A percentile compares a stretch with the other conserved stretches of the same genome.
Conservation (phyloP, 179 eudicot species). For the Amaranthus tricolor region DNA sequence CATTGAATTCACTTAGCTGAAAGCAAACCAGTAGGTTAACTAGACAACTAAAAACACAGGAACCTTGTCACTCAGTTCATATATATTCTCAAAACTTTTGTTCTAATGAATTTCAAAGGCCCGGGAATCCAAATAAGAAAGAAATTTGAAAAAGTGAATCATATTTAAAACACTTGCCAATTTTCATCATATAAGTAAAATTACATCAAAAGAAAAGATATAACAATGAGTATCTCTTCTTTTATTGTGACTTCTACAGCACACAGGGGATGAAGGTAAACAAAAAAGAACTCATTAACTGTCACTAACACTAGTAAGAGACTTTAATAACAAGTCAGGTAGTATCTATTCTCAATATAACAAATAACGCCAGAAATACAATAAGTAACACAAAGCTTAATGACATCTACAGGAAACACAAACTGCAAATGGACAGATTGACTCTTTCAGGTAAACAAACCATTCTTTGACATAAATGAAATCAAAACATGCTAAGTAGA, state of each 20-base stretch:
- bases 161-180: not conserved
- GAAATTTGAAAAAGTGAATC: not conserved
- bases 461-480: not conserved
- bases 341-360: not conserved
- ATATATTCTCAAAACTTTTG: not conserved
- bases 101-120: not conserved
- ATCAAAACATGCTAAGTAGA: not conserved
- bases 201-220: too few relatives aligned
- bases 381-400: not conserved
- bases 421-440: too few relatives aligned
- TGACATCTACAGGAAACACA: not conserved
- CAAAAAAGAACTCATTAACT: not conserved
- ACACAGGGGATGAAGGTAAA: not conserved
- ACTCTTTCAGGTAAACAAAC: not conserved
- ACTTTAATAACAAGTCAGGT: not conserved
- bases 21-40: not conserved
- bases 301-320: not conserved
- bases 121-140: not conserved
- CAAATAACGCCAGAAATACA: not conserved
- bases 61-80: not conserved
- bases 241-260: not conserved
- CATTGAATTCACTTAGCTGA: not conserved
- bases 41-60: not conserved
- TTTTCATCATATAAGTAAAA: not conserved
- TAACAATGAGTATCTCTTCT: not conserved